phyloP scores from a whole-genome alignment of 2,329 filamentous ascomycete genomes.

The Tolypocladium tropicale region DNA sequence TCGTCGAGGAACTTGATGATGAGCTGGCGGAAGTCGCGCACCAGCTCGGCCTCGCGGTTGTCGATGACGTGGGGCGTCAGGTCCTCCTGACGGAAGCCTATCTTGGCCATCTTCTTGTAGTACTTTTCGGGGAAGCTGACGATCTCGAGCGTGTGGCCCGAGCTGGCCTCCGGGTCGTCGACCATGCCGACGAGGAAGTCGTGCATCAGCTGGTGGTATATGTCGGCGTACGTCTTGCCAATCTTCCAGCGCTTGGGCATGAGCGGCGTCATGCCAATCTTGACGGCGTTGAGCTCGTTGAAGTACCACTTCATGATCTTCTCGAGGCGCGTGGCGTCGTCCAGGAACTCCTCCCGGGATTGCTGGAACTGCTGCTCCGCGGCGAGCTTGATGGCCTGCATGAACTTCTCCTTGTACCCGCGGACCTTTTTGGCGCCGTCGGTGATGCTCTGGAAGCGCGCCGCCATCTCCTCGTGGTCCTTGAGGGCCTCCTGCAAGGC shows the following conservation, averaged over 20 bases:
- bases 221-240: constrained; percentile 76
- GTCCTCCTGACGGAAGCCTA: constrained; percentile 70
- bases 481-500: constrained; percentile 90
- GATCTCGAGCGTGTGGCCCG: constrained; percentile 80
- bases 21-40: constrained; percentile 86
- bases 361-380: constrained; percentile 66
- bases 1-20: constrained; percentile 94
- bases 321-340: constrained; percentile 72
- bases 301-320: constrained; percentile 95
- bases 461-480: constrained; percentile 90
- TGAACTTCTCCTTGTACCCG: constrained; percentile 94
- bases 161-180: constrained; percentile 74
- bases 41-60: constrained; percentile 78
- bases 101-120: constrained; percentile 88
- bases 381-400: constrained; percentile 65
- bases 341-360: constrained; percentile 64
- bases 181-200: constrained; percentile 79
- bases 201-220: constrained; percentile 93
- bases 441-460: constrained; percentile 89
- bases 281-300: constrained; percentile 92
- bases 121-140: constrained; percentile 95
- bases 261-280: constrained; percentile 79
- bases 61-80: constrained; percentile 81
- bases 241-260: constrained; percentile 98
- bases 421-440: constrained; percentile 84